These are phyloP conservation scores for Mucor racemosus DNA, from an alignment of 371 early-diverging fungal genomes.

Conservation along the genomic window DNA sequence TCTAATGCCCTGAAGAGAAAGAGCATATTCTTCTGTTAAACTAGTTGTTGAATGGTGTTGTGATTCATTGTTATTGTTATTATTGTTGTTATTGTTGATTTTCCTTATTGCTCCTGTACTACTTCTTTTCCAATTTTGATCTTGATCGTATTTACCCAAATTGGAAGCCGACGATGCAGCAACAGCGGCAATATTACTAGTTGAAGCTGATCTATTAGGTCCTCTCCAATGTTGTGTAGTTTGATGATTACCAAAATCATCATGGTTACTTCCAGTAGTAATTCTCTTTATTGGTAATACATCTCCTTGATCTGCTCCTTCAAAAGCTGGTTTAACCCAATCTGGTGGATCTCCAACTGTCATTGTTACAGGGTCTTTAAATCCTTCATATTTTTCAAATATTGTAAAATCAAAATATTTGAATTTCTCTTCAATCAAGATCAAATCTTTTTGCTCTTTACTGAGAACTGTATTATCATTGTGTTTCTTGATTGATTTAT, in stretches of 20 bases:
- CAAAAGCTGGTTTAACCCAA: constrained; percentile 70
- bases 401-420: constrained; percentile 69
- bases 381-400: constrained; percentile 68
- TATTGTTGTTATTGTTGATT: constrained; percentile 1
- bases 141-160: constrained; percentile 23
- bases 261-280: constrained; percentile 24
- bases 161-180: neutral
- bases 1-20: constrained; percentile 51
- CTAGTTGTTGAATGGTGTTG: constrained; percentile 19
- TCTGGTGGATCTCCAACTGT: constrained; percentile 74
- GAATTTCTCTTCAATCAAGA: constrained; percentile 64
- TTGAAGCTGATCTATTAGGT: constrained; percentile 42
- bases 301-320: constrained; percentile 57
- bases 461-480: constrained; percentile 2
- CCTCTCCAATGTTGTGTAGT: constrained; percentile 24
- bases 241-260: constrained; percentile 9
- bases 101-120: constrained; percentile 28
- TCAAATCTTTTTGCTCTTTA: constrained; percentile 47
- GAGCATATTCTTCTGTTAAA: constrained; percentile 52
- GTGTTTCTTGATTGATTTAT: constrained; percentile 14
- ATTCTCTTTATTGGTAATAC: constrained; percentile 51
- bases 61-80: constrained; percentile 1
- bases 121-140: constrained; percentile 27
- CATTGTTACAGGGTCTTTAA: constrained; percentile 65
- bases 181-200: constrained; percentile 31